phyloP scores from a whole-genome alignment of 257 asterid species.

The Nicotiana obtusifolia region DNA sequence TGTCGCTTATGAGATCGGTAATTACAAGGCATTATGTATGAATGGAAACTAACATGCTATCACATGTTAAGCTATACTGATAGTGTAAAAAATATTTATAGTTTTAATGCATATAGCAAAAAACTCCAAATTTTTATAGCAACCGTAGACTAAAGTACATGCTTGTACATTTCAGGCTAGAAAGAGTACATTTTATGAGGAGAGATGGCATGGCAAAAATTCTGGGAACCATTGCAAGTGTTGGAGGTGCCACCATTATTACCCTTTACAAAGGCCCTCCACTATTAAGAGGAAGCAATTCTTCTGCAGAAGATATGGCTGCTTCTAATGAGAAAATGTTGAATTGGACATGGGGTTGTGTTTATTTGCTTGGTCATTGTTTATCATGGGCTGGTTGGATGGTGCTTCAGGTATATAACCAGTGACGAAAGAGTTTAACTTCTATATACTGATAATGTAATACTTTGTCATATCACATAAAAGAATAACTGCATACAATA shows the following conservation, averaged over 20 bases:
- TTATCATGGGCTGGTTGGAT: slow-evolving; percentile 95
- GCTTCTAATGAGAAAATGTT: slow-evolving; percentile 28
- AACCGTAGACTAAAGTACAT: not conserved
- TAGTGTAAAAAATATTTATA: no score
- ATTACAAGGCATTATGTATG: no score
- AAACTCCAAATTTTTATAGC: no score
- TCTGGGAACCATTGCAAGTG: slow-evolving; percentile 68
- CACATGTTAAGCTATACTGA: no score
- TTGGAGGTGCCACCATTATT: slow-evolving; percentile 72
- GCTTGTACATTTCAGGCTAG: slow-evolving; percentile 33
- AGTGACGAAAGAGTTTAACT: not conserved
- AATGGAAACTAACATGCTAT: no score
- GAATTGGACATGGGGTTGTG: slow-evolving; percentile 80
- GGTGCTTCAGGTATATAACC: slow-evolving; percentile 61
- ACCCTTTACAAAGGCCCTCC: slow-evolving; percentile 84
- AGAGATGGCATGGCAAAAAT: slow-evolving; percentile 72
- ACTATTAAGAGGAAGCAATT: slow-evolving; percentile 25
- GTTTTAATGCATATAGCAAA: no score
- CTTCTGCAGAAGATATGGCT: slow-evolving; percentile 14
- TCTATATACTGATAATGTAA: not conserved
- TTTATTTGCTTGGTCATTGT: slow-evolving; percentile 71
- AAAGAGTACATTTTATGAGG: slow-evolving; percentile 40
- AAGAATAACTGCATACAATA: not conserved
- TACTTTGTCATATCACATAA: not conserved
- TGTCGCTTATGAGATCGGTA: no score